phyloP scores from a whole-genome alignment of 164 flowering plant genomes.

The Paratinospora sagittata region DNA sequence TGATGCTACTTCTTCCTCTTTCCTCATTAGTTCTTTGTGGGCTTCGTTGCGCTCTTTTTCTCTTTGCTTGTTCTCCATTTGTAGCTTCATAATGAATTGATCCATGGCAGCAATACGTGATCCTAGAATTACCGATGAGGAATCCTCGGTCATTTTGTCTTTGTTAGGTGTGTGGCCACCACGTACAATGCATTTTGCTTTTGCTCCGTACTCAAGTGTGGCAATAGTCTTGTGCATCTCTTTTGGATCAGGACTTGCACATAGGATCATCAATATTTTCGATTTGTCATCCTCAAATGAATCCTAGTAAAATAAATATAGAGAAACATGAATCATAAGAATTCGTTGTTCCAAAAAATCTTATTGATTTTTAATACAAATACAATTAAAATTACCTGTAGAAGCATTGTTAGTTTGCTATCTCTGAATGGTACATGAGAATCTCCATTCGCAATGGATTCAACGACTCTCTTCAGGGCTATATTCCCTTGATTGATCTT shows the following conservation, averaged over 20 bases:
- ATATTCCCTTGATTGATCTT: slow-evolving; percentile 95
- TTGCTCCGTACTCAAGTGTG: slow-evolving; percentile 98
- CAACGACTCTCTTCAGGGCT: slow-evolving; percentile 93
- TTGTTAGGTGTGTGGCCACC: slow-evolving; percentile 76
- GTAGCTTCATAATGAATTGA: slow-evolving; percentile 74
- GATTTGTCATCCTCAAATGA: slow-evolving; percentile 96
- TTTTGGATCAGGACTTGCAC: slow-evolving; percentile 96
- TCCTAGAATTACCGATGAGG: slow-evolving; percentile 59
- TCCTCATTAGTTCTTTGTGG: slow-evolving; percentile 53
- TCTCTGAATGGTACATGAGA: slow-evolving; percentile 97
- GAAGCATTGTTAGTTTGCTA: slow-evolving; percentile 94
- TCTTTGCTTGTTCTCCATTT: slow-evolving; percentile 71
- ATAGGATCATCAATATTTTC: slow-evolving; percentile 84
- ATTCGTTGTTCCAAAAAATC: background rate
- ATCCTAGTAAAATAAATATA: slow-evolving; percentile 40
- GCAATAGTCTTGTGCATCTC: slow-evolving; percentile 88
- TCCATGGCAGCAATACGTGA: slow-evolving; percentile 91
- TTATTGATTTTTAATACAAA: background rate
- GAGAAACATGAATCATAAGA: background rate
- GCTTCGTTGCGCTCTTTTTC: slow-evolving; percentile 83
- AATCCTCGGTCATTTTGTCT: slow-evolving; percentile 57
- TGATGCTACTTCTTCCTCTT: slow-evolving; percentile 70
- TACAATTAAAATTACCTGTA: slow-evolving; percentile 51
- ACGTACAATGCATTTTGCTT: slow-evolving; percentile 93
- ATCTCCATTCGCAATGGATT: slow-evolving; percentile 97